Evolutionary conservation across 805 yeast genomes (phyloP), one percentile per base, ranked within the genome.

Genomic region (Torulaspora gathmanii): DNA sequence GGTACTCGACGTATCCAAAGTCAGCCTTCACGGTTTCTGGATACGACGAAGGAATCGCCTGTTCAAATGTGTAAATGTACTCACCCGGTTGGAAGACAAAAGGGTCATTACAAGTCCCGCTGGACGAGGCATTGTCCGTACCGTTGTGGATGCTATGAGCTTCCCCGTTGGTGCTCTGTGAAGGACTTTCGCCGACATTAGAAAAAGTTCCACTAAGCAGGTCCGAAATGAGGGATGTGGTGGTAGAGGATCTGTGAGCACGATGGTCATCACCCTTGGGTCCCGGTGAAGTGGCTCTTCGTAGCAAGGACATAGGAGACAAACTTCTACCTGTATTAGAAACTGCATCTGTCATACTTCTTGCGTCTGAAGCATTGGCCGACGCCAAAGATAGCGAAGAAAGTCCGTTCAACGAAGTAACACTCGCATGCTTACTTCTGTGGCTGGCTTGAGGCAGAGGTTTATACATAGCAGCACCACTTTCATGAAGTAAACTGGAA

Each of bases 51-150:
- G 86, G 91, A 22, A 93, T 72, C 5, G 95, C 83, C 47, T 89
- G 86, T 64, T 93, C 99, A 64, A 93, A 91, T 47, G 87, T 84
- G 70, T 91, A 93, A 37, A 88, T 75, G 60, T 93, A 93, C 57
- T 90, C 97, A 16, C 98, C 99, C 0, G 95, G 88, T 17, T 75
- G 71, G 54, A 91, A 90, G 3, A 69, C 64, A 38, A 73, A 74
- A 54, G 67, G 52, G n/a, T 58, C 60, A 13, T 26, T 42, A 40
- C 54, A 57, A 40, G 56, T 26, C 49, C 53, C 54, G 50, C 44
- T 40, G 50, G 52, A 26, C 29, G 37, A 23, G 2, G 44, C 42
- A 36, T 40, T 25, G 33, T 35, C 43, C 31, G 33, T 31, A 34
- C 45, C 38, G 5, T 20, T 23, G 38, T 25, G 30, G 7, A 29